Base-by-base conservation (phyloP, 163 green algal species). In the Chlorella variabilis region DNA sequence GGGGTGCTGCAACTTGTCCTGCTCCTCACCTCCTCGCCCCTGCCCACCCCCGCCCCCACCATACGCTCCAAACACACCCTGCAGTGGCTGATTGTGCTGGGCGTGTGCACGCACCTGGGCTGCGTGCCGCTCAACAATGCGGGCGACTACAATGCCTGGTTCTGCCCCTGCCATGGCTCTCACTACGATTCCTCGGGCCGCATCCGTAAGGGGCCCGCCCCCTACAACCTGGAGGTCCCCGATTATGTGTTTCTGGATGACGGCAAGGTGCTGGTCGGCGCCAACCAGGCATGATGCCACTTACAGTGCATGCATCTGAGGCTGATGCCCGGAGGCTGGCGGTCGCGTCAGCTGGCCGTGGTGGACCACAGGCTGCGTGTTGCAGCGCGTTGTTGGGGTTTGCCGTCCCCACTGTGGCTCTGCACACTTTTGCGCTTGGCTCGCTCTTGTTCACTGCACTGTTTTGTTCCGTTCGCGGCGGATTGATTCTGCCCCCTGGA, bases 91-190 rank as follows among this genome's bases (percentile, higher is more conserved):
- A 94, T 99, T 33, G 89, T 99, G 31, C 84, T 99, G n/a, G 97
- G 97, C 49, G 95, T 99, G 66, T 99, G 97, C 93, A 99, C 97
- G 34, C 97, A 99, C 89, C 89, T 99, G 81, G 97, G 97, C 29
- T 99, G 97, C 86, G 97, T 99, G 81, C 97, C 97, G 21, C 95
- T 99, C 67, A 89, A 94, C n/a, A 98, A 98, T 83, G 97, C 97
- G n/a, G 97, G 97, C 36, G 97, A 99, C 89, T 99, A 97, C 88
- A 81, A 92, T 59, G 97, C 96, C 77, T 99, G 97, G 96, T 99
- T 99, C 91, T 99, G 96, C 92, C 97, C 97, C n/a, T 99, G 97
- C 93, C 97, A 99, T 86, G 97, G 97, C 49, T 95, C 87, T 58
- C 97, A 99, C 90, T 99, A 99, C 78, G 97, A 99, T 87, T 94